These are phyloP conservation scores for Trametes cinnabarina DNA, from an alignment of 768 basidiomycete species.

Conservation along the genomic window DNA sequence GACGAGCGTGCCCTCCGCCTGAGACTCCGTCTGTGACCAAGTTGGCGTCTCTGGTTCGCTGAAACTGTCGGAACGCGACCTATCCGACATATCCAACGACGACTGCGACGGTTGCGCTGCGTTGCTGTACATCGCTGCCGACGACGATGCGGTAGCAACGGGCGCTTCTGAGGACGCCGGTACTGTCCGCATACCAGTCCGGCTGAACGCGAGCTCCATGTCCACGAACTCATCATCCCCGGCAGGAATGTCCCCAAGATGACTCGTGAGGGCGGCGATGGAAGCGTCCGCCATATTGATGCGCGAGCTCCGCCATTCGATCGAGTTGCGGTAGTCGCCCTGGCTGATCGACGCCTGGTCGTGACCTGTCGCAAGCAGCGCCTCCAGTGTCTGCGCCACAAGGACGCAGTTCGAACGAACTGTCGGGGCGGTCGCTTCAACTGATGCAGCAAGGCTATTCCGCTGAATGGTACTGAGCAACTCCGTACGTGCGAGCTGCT, in stretches of 20 bases:
- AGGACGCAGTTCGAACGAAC: conserved; percentile 56
- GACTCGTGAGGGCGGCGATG: conserved; percentile 40
- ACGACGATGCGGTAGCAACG: conserved; percentile 8
- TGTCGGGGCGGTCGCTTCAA: conserved; percentile 30
- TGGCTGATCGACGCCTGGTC: conserved; percentile 70
- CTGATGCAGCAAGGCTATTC: conserved; percentile 20
- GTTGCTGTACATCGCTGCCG: conserved; percentile 25
- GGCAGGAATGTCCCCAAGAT: conserved; percentile 36
- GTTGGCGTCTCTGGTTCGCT: conserved; percentile 20
- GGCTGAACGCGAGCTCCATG: conserved; percentile 27
- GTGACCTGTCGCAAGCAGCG: conserved; percentile 59
- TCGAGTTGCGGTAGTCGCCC: conserved; percentile 71
- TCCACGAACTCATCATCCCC: conserved; percentile 41
- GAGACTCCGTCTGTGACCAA: conserved; percentile 14
- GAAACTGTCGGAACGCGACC: conserved; percentile 20
- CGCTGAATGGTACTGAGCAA: conserved; percentile 30
- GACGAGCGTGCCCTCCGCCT: conserved; percentile 7
- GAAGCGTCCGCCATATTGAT: conserved; percentile 54
- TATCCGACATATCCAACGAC: conserved; percentile 23
- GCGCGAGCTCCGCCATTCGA: conserved; percentile 75
- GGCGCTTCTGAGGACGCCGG: conserved; percentile 1
- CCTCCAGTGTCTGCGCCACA: conserved; percentile 59
- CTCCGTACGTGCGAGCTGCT: conserved; percentile 33
- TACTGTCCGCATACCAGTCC: conserved; percentile 15
- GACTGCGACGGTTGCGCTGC: conserved; percentile 29